A percentile compares a stretch with the other conserved stretches of the same genome.
Evolutionary conservation across 495 filamentous ascomycete genomes (phyloP).

Genomic region (Penicillium paxilli): DNA sequence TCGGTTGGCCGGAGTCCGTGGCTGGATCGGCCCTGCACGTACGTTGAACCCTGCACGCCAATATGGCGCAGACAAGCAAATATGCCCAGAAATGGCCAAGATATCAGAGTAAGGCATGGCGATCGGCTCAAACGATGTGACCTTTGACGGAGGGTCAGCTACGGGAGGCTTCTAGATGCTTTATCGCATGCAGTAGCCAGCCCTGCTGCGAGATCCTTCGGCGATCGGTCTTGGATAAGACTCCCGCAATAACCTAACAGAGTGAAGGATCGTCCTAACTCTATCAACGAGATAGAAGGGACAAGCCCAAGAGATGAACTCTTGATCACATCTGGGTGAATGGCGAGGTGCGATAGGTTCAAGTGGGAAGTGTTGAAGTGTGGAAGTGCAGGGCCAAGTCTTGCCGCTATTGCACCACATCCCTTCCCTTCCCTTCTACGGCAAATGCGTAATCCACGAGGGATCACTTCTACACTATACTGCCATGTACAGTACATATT

Average conservation of each 20-base stretch:
- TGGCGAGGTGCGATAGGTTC: neutral
- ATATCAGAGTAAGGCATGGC: neutral
- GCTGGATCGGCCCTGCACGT: conserved; percentile 9
- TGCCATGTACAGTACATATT: too few species aligned
- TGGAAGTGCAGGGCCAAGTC: neutral
- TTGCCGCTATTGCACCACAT: neutral
- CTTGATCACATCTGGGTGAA: neutral
- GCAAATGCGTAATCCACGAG: conserved; percentile 2
- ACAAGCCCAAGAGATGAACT: neutral
- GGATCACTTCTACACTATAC: too few species aligned
- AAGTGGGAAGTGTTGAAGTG: neutral
- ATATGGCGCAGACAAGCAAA: neutral
- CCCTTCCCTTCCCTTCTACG: neutral
- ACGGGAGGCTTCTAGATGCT: neutral
- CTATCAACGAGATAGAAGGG: conserved; percentile 5
- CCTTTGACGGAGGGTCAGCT: conserved; percentile 9
- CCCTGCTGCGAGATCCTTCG: conserved; percentile 11
- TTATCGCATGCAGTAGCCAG: neutral
- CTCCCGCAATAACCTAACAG: conserved; percentile 12
- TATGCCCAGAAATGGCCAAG: neutral
- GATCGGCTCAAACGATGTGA: conserved; percentile 10
- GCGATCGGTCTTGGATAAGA: conserved; percentile 8
- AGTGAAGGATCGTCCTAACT: conserved; percentile 6
- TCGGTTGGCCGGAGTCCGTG: conserved; percentile 13
- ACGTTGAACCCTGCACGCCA: conserved; percentile 11